phyloP scores from a whole-genome alignment of 768 basidiomycete genomes.

The Trametes punicea region DNA sequence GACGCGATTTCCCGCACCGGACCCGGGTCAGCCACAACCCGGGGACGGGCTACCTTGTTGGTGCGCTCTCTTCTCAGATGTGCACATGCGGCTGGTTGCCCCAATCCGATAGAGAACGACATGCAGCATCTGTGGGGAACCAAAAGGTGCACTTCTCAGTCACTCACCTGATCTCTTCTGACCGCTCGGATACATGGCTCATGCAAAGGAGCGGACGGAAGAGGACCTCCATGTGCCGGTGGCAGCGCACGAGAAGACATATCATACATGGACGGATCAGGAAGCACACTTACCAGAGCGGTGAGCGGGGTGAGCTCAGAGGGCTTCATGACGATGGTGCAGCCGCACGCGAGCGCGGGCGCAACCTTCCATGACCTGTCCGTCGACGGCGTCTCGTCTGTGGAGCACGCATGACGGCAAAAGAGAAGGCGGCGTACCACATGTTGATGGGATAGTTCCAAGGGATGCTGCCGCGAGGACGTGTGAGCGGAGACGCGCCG shows the following conservation, averaged over 20 bases:
- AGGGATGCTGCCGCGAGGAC: slow-evolving; percentile 63
- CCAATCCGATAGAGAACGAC: too few species aligned
- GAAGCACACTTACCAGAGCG: slow-evolving; percentile 51
- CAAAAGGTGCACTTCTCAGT: too few species aligned
- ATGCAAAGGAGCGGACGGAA: not conserved
- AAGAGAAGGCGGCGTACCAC: slow-evolving; percentile 49
- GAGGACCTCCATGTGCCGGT: not conserved
- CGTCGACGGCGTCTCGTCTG: not conserved
- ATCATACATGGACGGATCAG: not conserved
- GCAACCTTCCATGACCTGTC: slow-evolving; percentile 87
- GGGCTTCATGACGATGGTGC: slow-evolving; percentile 94
- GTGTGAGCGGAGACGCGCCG: slow-evolving; percentile 1
- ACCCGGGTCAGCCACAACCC: too few species aligned
- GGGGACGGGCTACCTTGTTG: too few species aligned
- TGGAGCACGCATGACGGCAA: not conserved
- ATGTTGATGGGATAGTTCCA: slow-evolving; percentile 93
- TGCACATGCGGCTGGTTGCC: too few species aligned
- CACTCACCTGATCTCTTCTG: too few species aligned
- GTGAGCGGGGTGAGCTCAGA: slow-evolving; percentile 87
- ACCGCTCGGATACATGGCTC: not conserved
- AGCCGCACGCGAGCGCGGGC: slow-evolving; percentile 87
- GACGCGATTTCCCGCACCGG: too few species aligned
- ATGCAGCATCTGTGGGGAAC: too few species aligned
- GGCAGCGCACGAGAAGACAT: not conserved
- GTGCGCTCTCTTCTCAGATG: too few species aligned